Base-by-base conservation (phyloP, 768 basidiomycete species). In the Trichaptum fuscoviolaceum region DNA sequence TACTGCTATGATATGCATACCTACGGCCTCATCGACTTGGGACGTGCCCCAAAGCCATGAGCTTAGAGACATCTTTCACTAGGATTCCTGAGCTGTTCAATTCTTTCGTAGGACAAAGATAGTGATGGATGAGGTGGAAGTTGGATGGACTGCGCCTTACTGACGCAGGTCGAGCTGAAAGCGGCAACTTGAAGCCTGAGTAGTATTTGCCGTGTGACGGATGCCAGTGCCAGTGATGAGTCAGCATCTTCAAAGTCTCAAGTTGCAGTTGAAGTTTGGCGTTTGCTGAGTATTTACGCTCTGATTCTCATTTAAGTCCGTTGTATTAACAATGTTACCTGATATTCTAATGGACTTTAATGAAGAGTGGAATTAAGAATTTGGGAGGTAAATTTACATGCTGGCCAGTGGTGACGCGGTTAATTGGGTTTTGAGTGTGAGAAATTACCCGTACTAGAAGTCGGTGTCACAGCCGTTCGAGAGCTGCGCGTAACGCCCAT, bases 41-140 rank as follows among this genome's bases (percentile, higher is more conserved):
- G 90, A 89, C 8, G 87, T 83, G 61, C 92, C 92, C 92, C 91
- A 93, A 23, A 93, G 78, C 85, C 90, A 88, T 66, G 82, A 85
- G 69, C 85, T 84, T 67, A 91, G 67, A 63, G 83, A 83, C 68
- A 87, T 79, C 20, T 12, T 30, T 30, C 30, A 30, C 4, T 30
- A 30, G 30, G 30, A 30, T 30, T 30, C 30, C 30, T 30, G 30
- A 30, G 30, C 30, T 30, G 8, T 30, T 30, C 30, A 8, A 30
- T 30, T 30, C 30, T 8, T 30, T 30, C 30, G 30, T 30, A 30
- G 30, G 8, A 30, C 30, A 30, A 30, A 30, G 30, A 30, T 12
- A 52, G 20, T 15, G 42, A 52, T 52, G 42, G 42, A 52, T 52
- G 42, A 52, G 42, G 42, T 52, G 42, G 42, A 52, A 20, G 42